Conservation (phyloP, 352 stramenopile species). For the Poterioochromonas sp. region DNA sequence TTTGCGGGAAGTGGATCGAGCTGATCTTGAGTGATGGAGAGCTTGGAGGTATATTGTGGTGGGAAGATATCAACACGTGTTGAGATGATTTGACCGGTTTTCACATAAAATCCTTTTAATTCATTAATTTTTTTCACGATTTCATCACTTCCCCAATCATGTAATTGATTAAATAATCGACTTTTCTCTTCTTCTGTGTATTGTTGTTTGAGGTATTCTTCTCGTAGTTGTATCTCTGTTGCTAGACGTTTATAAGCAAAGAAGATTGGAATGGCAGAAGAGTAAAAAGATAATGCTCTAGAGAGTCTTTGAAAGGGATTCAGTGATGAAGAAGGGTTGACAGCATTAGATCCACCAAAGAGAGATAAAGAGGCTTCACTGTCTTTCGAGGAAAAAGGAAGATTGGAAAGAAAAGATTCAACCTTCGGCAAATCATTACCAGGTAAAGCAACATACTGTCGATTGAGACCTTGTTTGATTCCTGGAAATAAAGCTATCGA, state of each 20-base stretch:
- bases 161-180: neutral
- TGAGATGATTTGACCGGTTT: constrained; percentile 68
- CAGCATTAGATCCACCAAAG: too few species aligned
- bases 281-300: constrained; percentile 51
- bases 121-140: constrained; percentile 54
- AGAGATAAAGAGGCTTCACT: too few species aligned
- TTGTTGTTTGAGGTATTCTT: constrained; percentile 19
- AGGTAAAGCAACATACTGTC: too few species aligned
- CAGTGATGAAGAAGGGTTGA: too few species aligned
- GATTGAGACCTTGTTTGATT: too few species aligned
- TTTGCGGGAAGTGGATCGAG: constrained; percentile 57
- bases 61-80: constrained; percentile 63
- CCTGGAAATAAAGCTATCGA: too few species aligned
- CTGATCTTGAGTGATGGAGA: constrained; percentile 50
- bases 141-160: constrained; percentile 51
- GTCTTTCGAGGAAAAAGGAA: too few species aligned
- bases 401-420: too few species aligned
- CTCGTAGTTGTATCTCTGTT: constrained; percentile 48
- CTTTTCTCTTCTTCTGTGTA: neutral
- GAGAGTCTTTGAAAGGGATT: too few species aligned
- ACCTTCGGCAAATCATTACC: too few species aligned
- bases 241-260: constrained; percentile 52
- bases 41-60: constrained; percentile 54
- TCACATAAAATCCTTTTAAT: constrained; percentile 71
- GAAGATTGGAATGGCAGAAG: constrained; percentile 53